Evolutionary conservation across 1,284 basidiomycete genomes (phyloP), one percentile per base, ranked within the genome.

Genomic region (Leccinum pachyderme): DNA sequence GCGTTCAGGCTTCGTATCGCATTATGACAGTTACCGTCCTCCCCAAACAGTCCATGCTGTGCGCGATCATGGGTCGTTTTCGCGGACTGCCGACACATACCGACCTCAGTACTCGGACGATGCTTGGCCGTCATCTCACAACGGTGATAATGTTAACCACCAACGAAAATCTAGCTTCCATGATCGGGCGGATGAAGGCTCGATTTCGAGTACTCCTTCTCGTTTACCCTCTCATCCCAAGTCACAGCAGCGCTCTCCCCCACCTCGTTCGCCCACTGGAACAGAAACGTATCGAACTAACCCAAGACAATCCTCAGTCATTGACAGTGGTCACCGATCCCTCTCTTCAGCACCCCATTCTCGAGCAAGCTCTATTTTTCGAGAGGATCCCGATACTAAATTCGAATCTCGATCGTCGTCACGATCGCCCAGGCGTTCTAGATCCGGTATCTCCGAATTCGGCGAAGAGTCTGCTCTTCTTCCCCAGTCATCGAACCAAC

Each of bases 11-110:
- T 59, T 62, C 35, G 53, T 61, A 7, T 49, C 64, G 15, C 69
- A 68, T 54, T 59, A 63, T 52, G 78, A 82, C 60, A 74, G 75
- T 32, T 81, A 81, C 68, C 77, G 76, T 33, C 78, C 78, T 53
- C 44, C 63, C 41, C n/a, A 69, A 15, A 0, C 29, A 32, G 4
- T 58, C 32, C 69, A 69, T 49, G 58, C 61, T 22, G 62, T 64
- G 28, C 72, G 72, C 51, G 72, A 73, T 50, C 51, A 67, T 7
- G 68, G 71, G 11, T 60, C 66, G 53, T 60, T 68, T 66, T 60
- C 63, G 57, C 61, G 72, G 66, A 62, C 71, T 64, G 66, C 66
- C 44, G 73, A 74, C 43, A 63, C 70, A 24, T 72, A 82, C 60
- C 71, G 79, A 53, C 79, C 79, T 45, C 66, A 65, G 45, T 70